Evolutionary conservation across 2,329 filamentous ascomycete species (phyloP).

Genomic region (Herpotrichia juniperi): DNA sequence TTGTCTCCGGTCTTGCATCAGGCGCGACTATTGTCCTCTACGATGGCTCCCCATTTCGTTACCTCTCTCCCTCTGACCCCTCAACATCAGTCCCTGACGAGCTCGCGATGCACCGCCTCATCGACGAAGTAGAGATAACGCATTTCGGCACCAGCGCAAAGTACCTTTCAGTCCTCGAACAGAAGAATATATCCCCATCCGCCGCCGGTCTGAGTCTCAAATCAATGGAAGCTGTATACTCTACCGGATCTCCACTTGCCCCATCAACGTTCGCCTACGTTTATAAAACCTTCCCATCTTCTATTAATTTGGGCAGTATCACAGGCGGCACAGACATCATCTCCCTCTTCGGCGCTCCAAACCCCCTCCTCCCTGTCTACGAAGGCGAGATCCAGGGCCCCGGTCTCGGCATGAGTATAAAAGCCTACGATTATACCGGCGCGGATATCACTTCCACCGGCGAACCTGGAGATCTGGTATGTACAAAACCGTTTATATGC

Average conservation of each 20-base stretch:
- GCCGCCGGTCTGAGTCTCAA: constrained; percentile 57
- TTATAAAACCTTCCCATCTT: constrained; percentile 78
- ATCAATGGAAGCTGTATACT: constrained; percentile 83
- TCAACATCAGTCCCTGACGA: constrained; percentile 67
- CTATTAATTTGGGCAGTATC: constrained; percentile 89
- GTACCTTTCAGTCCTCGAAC: constrained; percentile 89
- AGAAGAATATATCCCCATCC: constrained; percentile 58
- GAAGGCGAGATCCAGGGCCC: constrained; percentile 57
- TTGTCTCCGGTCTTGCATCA: constrained; percentile 81
- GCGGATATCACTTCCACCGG: constrained; percentile 64
- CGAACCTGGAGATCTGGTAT: constrained; percentile 86
- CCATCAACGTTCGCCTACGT: constrained; percentile 93
- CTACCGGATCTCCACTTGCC: constrained; percentile 88
- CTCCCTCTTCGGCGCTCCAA: constrained; percentile 88
- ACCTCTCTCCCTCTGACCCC: constrained; percentile 44
- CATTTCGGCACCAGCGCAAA: constrained; percentile 96
- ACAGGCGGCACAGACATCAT: constrained; percentile 97
- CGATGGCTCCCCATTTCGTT: constrained; percentile 85
- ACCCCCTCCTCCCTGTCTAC: constrained; percentile 58
- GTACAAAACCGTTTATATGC: constrained; percentile 83
- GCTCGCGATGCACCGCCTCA: constrained; percentile 80
- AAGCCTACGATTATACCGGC: constrained; percentile 59
- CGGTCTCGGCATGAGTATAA: constrained; percentile 58
- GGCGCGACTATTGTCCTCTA: constrained; percentile 87
- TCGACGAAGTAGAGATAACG: constrained; percentile 81